Percentiles rank a stretch among this genome's conserved stretches.
phyloP scores from a whole-genome alignment of 352 stramenopile species.

The Globisporangium irregulare region DNA sequence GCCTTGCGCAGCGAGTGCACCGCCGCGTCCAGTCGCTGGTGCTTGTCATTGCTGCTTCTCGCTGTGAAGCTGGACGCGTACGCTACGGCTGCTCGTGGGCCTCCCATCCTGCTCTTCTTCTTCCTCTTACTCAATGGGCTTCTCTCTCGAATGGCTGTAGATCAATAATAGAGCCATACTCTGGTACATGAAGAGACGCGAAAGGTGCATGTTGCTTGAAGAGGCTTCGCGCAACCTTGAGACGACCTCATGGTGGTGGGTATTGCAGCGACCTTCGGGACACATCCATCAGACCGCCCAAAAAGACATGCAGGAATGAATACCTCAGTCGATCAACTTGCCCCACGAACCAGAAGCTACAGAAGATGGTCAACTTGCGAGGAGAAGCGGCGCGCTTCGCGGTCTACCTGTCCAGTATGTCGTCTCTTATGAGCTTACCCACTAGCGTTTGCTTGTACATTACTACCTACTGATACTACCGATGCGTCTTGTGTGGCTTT shows the following conservation, averaged over 20 bases:
- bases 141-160: slow-evolving; percentile 17
- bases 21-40: slow-evolving; percentile 11
- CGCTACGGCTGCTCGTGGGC: slow-evolving; percentile 5
- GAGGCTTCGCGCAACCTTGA: slow-evolving; percentile 17
- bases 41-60: background rate
- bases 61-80: slow-evolving; percentile 3
- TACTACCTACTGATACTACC: background rate
- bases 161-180: slow-evolving; percentile 4
- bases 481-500: background rate
- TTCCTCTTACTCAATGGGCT: slow-evolving; percentile 3
- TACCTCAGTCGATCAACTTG: background rate
- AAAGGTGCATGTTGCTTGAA: background rate
- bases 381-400: slow-evolving; percentile 67
- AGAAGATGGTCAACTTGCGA: slow-evolving; percentile 57
- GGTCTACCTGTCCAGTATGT: slow-evolving; percentile 71
- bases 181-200: slow-evolving; percentile 11
- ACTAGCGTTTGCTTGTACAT: background rate
- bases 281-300: background rate
- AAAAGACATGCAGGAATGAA: slow-evolving; percentile 9
- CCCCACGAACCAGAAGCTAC: slow-evolving; percentile 5
- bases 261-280: slow-evolving; percentile 8
- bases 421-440: background rate
- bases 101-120: slow-evolving; percentile 3
- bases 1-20: slow-evolving; percentile 24
- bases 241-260: background rate